Base-by-base conservation (phyloP, 2,329 filamentous ascomycete genomes). In the Diaporthe ampelina region DNA sequence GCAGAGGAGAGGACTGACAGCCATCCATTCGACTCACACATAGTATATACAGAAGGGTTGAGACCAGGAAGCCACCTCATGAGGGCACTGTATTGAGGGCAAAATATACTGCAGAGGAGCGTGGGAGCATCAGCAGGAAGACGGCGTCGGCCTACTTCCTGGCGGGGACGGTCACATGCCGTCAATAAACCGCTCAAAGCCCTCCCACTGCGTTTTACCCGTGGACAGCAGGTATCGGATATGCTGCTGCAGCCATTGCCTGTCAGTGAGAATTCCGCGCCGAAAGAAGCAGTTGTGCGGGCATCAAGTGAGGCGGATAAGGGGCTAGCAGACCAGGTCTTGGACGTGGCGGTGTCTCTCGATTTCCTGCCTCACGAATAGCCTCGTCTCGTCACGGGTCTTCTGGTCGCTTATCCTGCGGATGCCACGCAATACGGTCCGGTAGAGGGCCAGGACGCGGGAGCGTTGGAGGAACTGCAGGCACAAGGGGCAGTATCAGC, bases 161-260 rank as follows among this genome's bases (percentile, higher is more conserved):
- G 57, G 24, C 43, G 24, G 32, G 19, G 70, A 48, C 65, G 65
- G 70, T 78, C 77, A 89, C 80, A 88, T 79, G 56, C 87, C 86
- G 74, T 84, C 82, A 80, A 90, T 88, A 82, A 89, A 89, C 77
- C 87, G 84, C 82, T 88, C 89, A 88, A 92, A 91, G 70, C 81
- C 85, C 78, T 92, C 89, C 90, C 91, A 92, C 79, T 92, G 88
- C 35, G 90, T 91, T 83, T 91, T 92, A 70, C 91, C 91, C 4
- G 88, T 92, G 13, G 90, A 91, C 74, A 92, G 81, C 50, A 93
- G 86, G 80, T 92, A 92, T 73, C 89, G 86, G 77, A 92, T 90
- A 78, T 92, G 91, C 70, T 74, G 71, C 73, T 71, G 61, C 24
- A 29, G 37, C 3, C 15, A 13, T 17, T 35, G 35, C 11, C 69